Evolutionary conservation across 371 early-diverging fungal species (phyloP).

Genomic region (Smittium mucronatum): DNA sequence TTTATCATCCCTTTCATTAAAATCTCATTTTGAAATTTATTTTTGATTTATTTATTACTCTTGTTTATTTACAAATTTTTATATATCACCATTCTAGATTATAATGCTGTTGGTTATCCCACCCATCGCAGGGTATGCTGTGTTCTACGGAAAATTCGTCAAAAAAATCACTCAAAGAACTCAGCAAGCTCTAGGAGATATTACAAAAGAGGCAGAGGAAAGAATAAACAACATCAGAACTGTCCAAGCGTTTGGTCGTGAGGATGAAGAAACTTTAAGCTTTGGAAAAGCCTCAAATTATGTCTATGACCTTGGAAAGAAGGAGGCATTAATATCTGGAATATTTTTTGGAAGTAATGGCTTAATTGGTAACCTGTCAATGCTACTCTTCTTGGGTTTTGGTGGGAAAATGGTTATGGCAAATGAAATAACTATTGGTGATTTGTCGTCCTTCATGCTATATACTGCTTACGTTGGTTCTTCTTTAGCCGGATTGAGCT

Average conservation of each 20-base stretch:
- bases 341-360: slow-evolving; percentile 67
- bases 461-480: slow-evolving; percentile 72
- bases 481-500: slow-evolving; percentile 55
- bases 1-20: too few species aligned
- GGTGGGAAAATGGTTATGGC: slow-evolving; percentile 60
- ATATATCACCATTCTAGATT: too few species aligned
- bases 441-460: slow-evolving; percentile 65
- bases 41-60: too few species aligned
- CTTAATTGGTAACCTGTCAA: slow-evolving; percentile 56
- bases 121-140: slow-evolving; percentile 54
- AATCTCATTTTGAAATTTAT: too few species aligned
- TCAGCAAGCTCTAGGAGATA: slow-evolving; percentile 55
- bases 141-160: slow-evolving; percentile 59
- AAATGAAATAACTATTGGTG: slow-evolving; percentile 57
- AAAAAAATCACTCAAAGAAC: slow-evolving; percentile 47
- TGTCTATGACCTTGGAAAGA: slow-evolving; percentile 46
- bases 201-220: slow-evolving; percentile 64
- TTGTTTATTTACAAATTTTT: too few species aligned
- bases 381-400: slow-evolving; percentile 60
- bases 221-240: slow-evolving; percentile 56
- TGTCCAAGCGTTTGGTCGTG: slow-evolving; percentile 62
- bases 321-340: slow-evolving; percentile 56
- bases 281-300: slow-evolving; percentile 41
- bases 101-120: slow-evolving; percentile 72
- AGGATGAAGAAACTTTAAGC: slow-evolving; percentile 40